A percentile compares a stretch with the other conserved stretches of the same genome.
Conservation (phyloP, 2,329 filamentous ascomycete genomes). For the Pyricularia grisea region DNA sequence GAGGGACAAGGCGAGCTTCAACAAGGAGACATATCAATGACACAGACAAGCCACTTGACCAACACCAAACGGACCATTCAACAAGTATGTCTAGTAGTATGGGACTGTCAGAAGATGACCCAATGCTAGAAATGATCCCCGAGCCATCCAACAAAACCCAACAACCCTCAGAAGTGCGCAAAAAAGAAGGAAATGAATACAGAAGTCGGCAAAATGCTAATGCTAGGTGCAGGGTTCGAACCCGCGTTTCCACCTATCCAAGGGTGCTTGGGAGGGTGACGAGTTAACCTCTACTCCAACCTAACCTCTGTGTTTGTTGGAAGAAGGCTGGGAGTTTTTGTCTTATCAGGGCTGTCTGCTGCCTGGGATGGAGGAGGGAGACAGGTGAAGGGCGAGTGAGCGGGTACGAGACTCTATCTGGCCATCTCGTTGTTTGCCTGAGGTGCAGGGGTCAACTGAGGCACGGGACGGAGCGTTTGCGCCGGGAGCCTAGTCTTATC, state of each 20-base stretch:
- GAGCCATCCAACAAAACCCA: background rate
- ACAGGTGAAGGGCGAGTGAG: too few relatives aligned
- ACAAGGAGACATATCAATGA: background rate
- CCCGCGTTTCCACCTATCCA: slow-evolving; percentile 4
- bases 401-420: background rate
- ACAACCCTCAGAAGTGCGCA: background rate
- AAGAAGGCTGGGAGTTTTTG: background rate
- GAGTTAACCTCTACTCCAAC: slow-evolving; percentile 7
- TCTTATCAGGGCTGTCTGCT: background rate
- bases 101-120: background rate
- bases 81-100: background rate
- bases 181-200: background rate
- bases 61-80: background rate
- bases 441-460: background rate
- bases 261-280: slow-evolving; percentile 4
- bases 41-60: background rate
- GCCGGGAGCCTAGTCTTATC: background rate
- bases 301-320: background rate
- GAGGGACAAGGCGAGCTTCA: background rate
- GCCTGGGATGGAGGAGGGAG: background rate
- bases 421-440: background rate
- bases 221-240: slow-evolving; percentile 6
- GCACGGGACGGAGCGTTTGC: background rate
- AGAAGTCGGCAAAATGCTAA: background rate
- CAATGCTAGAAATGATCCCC: background rate